phyloP scores from a whole-genome alignment of 257 asterid genomes.

The Rhazya stricta region DNA sequence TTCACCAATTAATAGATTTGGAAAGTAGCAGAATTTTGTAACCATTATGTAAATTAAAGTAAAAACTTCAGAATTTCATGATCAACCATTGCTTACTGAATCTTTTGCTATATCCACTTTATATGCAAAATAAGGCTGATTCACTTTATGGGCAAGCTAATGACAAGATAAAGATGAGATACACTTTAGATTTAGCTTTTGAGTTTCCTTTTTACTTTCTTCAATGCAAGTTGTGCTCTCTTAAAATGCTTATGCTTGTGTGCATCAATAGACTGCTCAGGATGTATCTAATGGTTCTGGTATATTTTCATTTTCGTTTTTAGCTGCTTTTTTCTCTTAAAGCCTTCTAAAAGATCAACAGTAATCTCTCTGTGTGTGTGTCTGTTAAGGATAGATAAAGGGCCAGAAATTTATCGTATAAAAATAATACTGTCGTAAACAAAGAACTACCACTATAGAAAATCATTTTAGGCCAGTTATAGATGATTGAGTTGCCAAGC shows the following conservation, averaged over 20 bases:
- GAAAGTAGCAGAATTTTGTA: background rate
- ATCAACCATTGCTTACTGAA: background rate
- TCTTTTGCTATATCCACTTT: background rate
- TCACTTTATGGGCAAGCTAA: background rate
- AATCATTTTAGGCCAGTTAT: background rate
- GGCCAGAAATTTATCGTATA: too few species aligned
- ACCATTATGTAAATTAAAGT: background rate
- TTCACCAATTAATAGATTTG: background rate
- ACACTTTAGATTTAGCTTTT: background rate
- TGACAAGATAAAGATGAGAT: background rate
- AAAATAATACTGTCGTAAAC: background rate
- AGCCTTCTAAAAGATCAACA: background rate
- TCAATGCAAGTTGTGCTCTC: background rate
- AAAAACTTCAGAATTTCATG: background rate
- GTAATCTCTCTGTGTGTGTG: background rate
- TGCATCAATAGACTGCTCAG: background rate
- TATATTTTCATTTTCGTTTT: background rate
- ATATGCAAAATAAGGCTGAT: background rate
- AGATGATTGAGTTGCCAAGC: conserved; percentile 2
- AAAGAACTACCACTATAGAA: background rate
- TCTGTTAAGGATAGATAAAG: background rate
- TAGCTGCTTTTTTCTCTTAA: background rate
- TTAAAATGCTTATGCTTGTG: background rate
- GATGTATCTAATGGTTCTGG: background rate
- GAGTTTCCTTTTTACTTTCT: background rate